A percentile compares a stretch with the other conserved stretches of the same genome.
These are phyloP conservation scores for Lojkania enalia DNA, from an alignment of 2,329 filamentous ascomycete genomes.

Conservation along the genomic window DNA sequence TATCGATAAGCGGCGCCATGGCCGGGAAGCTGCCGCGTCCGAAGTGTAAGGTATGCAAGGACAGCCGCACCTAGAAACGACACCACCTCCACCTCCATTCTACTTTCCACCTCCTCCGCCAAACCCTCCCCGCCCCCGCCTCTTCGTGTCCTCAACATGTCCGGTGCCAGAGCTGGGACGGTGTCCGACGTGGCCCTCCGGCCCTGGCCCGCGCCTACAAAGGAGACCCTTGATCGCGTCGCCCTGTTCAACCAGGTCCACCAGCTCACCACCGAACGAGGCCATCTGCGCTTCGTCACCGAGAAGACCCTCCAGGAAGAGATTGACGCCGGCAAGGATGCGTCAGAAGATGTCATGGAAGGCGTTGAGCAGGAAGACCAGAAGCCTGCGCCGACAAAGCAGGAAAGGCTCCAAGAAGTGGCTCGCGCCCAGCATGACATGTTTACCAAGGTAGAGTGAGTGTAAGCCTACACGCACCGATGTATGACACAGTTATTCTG, in stretches of 20 bases:
- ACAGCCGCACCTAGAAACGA: neutral
- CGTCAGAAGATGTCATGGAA: constrained; percentile 45
- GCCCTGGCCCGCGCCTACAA: constrained; percentile 60
- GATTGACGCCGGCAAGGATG: constrained; percentile 55
- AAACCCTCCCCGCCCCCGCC: constrained; percentile 9
- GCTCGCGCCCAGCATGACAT: constrained; percentile 47
- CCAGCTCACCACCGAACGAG: constrained; percentile 77
- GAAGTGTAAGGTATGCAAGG: constrained; percentile 2
- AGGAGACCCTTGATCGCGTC: constrained; percentile 55
- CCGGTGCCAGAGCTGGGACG: constrained; percentile 26
- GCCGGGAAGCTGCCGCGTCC: constrained; percentile 1
- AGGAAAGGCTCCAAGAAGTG: constrained; percentile 45
- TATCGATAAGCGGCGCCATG: constrained; percentile 24
- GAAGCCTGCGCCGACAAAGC: constrained; percentile 41
- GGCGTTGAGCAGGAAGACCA: constrained; percentile 53
- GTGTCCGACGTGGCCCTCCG: constrained; percentile 60
- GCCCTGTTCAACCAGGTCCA: constrained; percentile 71
- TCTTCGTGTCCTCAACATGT: constrained; percentile 23
- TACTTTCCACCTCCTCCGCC: constrained; percentile 15
- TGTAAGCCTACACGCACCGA: constrained; percentile 43
- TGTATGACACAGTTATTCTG: constrained; percentile 49
- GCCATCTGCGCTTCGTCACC: constrained; percentile 79
- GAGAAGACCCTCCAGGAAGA: constrained; percentile 73
- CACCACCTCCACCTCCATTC: neutral
- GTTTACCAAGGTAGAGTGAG: constrained; percentile 46